A percentile compares a stretch with the other conserved stretches of the same genome.
Evolutionary conservation across 78 protist species (phyloP).

Genomic region (Paulinella micropora): DNA sequence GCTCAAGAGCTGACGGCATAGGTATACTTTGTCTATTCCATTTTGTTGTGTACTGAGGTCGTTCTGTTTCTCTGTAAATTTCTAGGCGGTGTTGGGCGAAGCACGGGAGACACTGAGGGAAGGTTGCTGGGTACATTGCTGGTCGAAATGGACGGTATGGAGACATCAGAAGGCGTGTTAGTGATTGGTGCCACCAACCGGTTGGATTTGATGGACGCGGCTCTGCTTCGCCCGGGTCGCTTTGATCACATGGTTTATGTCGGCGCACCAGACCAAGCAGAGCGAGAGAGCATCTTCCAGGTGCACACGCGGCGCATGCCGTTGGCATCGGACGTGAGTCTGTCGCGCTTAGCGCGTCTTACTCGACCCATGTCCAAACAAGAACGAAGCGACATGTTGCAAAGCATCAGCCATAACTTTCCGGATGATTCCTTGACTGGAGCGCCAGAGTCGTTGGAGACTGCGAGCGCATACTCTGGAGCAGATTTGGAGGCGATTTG

Average conservation of each 20-base stretch:
- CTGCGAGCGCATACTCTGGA: not conserved
- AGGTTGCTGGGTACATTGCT: slow-evolving; percentile 88
- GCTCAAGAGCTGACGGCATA: slow-evolving; percentile 20
- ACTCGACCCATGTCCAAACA: no score
- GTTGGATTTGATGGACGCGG: slow-evolving; percentile 62
- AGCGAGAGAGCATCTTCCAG: slow-evolving; percentile 60
- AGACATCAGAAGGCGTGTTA: slow-evolving; percentile 55
- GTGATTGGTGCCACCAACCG: slow-evolving; percentile 91
- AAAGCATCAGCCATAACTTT: not conserved
- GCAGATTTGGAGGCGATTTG: not conserved
- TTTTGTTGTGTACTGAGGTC: no score
- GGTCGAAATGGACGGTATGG: slow-evolving; percentile 93
- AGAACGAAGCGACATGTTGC: not conserved
- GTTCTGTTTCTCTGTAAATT: no score
- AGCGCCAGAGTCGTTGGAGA: no score
- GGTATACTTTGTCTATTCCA: no score
- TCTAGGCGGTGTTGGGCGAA: slow-evolving; percentile 25
- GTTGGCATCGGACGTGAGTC: no score
- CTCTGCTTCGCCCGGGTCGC: slow-evolving; percentile 93
- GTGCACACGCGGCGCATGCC: no score
- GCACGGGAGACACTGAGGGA: slow-evolving; percentile 77
- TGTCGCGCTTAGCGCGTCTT: no score
- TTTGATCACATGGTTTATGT: slow-evolving; percentile 58
- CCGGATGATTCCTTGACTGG: not conserved
- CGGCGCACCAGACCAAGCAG: slow-evolving; percentile 73